Base-by-base conservation (phyloP, 148 eudicot species). In the Silene uniflora region DNA sequence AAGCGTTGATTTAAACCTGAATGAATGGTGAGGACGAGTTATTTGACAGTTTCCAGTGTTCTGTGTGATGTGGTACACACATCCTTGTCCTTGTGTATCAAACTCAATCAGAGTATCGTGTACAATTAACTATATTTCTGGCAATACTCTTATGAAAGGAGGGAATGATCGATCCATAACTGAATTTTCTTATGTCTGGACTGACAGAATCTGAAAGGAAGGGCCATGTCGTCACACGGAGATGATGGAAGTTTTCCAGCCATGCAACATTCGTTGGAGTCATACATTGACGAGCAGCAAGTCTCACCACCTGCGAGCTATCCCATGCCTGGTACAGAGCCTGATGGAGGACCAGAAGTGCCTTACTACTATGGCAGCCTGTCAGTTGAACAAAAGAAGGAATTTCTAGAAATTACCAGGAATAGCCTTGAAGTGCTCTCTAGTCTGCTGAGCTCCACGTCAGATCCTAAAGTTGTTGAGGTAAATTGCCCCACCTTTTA, bases 401-500 rank as follows among this genome's bases (percentile, higher is more conserved):
- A 95, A 74, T 81, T 86, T 71, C 91, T 92, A 8, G 88, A 81
- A 73, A 81, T 90, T 27, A 85, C 92, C 71, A 87, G 91, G 72
- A 95, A 92, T 84, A 95, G 92, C 84, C 82, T 95, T 63, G 98
- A 95, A 69, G 80, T 95, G 65, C 89, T 95, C 13, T 88, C 93
- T 54, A 92, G 98, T 81, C 83, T 95, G 70, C 73, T 95, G 78
- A 85, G 79, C 81, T 89, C 98, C 65, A 88, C 81, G 32, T 77
- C 78, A 17, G 91, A 84, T 72, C 86, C 89, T 21, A 85, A 85
- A 79, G 85, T 86, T 44, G 46, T 86, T 77, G 87, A 90, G 95
- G 98, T 91, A 85, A 79, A 67, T 7, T 67, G 25, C 47, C 10
- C 7, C 13, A 9, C 64, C 47, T 42, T 60, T 35, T 9, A 2